A percentile compares a stretch with the other conserved stretches of the same genome.
These are phyloP conservation scores for Globisporangium polare DNA, from an alignment of 352 stramenopile genomes.

Conservation along the genomic window DNA sequence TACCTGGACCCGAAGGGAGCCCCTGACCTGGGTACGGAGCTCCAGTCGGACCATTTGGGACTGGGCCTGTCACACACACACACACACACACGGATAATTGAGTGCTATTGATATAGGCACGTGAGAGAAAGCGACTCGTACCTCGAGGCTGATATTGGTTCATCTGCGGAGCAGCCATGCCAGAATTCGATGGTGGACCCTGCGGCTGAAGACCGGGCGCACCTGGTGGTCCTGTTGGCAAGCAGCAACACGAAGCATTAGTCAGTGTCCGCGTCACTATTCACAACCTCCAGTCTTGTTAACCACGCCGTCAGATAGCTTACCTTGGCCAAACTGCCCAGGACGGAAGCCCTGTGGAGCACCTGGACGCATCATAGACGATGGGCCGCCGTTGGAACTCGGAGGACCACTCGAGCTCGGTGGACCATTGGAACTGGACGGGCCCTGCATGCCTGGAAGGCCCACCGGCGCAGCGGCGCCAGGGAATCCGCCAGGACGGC, in stretches of 20 bases:
- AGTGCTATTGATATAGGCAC: too few relatives aligned
- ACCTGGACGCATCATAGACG: conserved; percentile 4
- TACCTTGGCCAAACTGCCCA: conserved; percentile 22
- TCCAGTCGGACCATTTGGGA: conserved; percentile 24
- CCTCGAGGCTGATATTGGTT: conserved; percentile 39
- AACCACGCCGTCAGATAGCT: not conserved
- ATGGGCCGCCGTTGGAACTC: conserved; percentile 3
- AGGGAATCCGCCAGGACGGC: conserved; percentile 21
- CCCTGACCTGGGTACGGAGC: conserved; percentile 22
- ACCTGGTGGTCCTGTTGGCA: conserved; percentile 6
- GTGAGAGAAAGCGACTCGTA: too few relatives aligned
- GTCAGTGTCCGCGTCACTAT: not conserved
- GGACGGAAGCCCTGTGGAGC: conserved; percentile 15
- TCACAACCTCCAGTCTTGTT: too few relatives aligned
- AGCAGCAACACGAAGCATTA: not conserved
- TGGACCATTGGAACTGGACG: conserved; percentile 16
- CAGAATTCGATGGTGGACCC: conserved; percentile 32
- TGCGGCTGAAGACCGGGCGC: conserved; percentile 7
- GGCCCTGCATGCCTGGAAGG: conserved; percentile 23
- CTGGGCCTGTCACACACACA: conserved; percentile 4
- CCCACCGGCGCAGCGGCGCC: conserved; percentile 8
- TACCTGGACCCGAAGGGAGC: conserved; percentile 8
- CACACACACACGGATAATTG: too few relatives aligned
- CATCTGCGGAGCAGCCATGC: conserved; percentile 27
- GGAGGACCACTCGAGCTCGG: conserved; percentile 9